Evolutionary conservation across 2,329 filamentous ascomycete species (phyloP), one percentile per base, ranked within the genome.

Genomic region (Botrytis hyacinthi): DNA sequence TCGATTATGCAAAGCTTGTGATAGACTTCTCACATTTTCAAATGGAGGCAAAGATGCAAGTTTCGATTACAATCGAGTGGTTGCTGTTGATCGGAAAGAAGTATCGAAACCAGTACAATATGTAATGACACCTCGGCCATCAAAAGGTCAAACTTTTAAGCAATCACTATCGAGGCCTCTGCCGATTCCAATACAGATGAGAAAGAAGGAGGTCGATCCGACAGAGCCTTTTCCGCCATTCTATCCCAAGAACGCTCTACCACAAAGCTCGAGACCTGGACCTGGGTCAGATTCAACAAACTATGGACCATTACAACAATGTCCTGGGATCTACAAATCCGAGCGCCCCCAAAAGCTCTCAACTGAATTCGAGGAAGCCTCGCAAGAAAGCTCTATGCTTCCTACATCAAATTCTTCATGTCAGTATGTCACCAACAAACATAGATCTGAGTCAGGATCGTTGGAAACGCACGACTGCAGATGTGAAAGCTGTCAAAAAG

Each of bases 1-100:
- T 77, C 82, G 81, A 16, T 83, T 87, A 26, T 89, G 87, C 76
- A 75, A 80, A 46, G 84, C 84, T 72, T 89, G 87, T 75, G 76
- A 77, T 65, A 42, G 48, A 54, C 48, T 68, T 14, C 54, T 46
- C 9, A 10, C 48, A 2, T 68, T 29, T 32, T 54, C 35, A 16
- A 29, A 32, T 7, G 48, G 26, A 42, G 46, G 48, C 9, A 68
- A 29, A 54, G 65, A 68, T 40, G 9, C 48, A 57, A 57, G 35
- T n/a, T 42, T 57, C 29, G n/a, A 26, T 57, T 22, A 57, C 9
- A 10, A 68, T 16, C 4, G 12, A 57, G 35, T 16, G 2, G 3
- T 42, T 26, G 22, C 65, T 57, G 3, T n/a, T 2, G 29, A 54
- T 68, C 65, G 37, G 40, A 48, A 37, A 12, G 18, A 54, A 37